These are phyloP conservation scores for Graphilbum ipis-grandicollis DNA, from an alignment of 2,329 filamentous ascomycete species.

Conservation along the genomic window DNA sequence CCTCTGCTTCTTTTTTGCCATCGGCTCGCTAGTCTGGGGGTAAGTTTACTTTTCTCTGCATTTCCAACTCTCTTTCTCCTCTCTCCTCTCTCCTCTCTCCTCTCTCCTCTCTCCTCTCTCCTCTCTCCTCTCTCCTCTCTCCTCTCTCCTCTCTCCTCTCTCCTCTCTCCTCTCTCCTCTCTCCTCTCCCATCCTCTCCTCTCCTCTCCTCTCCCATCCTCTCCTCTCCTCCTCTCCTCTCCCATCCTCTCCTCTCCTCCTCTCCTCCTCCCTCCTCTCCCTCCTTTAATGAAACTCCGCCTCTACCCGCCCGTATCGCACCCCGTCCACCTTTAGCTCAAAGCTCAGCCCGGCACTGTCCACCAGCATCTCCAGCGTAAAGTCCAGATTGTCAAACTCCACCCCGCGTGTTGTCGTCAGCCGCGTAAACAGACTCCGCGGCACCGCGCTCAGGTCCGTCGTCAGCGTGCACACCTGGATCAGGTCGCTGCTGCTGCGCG, in stretches of 20 bases:
- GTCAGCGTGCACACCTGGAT: conserved; percentile 63
- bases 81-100: conserved; percentile 35
- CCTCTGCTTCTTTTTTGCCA: background rate
- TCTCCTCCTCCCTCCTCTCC: no score
- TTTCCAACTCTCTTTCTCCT: no score
- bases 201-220: no score
- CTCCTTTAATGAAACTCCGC: conserved; percentile 51
- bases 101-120: no score
- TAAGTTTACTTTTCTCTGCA: no score
- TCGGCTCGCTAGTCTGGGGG: no score
- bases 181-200: no score
- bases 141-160: no score
- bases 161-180: no score
- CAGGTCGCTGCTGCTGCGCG: conserved; percentile 28
- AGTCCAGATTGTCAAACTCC: conserved; percentile 69
- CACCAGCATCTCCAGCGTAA: conserved; percentile 69
- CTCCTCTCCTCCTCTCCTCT: no score
- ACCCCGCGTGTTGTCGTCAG: conserved; percentile 64
- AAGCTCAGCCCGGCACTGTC: conserved; percentile 62
- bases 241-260: no score
- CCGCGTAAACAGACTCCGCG: conserved; percentile 53
- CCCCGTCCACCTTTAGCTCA: conserved; percentile 62
- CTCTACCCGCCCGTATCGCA: conserved; percentile 59
- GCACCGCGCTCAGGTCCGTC: conserved; percentile 64
- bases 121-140: no score